Conservation (phyloP, 257 asterid species). For the Fraxinus pennsylvanica region DNA sequence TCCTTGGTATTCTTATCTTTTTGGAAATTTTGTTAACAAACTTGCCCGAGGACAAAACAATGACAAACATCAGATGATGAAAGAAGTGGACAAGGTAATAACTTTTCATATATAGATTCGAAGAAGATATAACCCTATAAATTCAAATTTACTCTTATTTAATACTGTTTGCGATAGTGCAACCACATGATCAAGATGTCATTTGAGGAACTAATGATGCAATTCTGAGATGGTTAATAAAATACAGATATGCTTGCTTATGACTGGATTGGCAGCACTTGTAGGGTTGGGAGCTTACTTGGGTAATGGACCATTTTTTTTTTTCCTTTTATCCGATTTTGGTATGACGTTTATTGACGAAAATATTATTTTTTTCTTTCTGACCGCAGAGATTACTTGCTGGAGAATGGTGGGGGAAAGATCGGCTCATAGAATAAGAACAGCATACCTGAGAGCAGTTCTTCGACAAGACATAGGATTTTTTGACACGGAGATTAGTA, state of each 20-base stretch:
- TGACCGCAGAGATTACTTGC: constrained; percentile 68
- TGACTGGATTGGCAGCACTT: constrained; percentile 67
- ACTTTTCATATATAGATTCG: background rate
- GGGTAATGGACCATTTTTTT: constrained; percentile 41
- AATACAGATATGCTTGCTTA: constrained; percentile 61
- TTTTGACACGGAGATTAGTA: constrained; percentile 68
- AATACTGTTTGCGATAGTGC: background rate
- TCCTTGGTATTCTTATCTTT: constrained; percentile 83
- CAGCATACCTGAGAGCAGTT: constrained; percentile 71
- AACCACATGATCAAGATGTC: background rate
- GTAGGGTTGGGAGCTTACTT: constrained; percentile 80
- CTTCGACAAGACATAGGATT: constrained; percentile 70
- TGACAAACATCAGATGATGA: constrained; percentile 57
- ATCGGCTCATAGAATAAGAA: constrained; percentile 77
- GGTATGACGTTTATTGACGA: background rate
- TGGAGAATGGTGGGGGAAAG: constrained; percentile 88
- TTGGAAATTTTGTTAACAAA: constrained; percentile 67
- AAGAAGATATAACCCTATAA: background rate
- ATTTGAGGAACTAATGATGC: background rate
- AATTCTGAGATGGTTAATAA: background rate
- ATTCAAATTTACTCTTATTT: background rate
- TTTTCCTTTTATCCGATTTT: background rate
- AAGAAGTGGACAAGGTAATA: constrained; percentile 62
- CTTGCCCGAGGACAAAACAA: constrained; percentile 40
- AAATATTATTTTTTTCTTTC: background rate